Evolutionary conservation across 345 rosid species (phyloP), one percentile per base, ranked within the genome.

Genomic region (Citrus medica): DNA sequence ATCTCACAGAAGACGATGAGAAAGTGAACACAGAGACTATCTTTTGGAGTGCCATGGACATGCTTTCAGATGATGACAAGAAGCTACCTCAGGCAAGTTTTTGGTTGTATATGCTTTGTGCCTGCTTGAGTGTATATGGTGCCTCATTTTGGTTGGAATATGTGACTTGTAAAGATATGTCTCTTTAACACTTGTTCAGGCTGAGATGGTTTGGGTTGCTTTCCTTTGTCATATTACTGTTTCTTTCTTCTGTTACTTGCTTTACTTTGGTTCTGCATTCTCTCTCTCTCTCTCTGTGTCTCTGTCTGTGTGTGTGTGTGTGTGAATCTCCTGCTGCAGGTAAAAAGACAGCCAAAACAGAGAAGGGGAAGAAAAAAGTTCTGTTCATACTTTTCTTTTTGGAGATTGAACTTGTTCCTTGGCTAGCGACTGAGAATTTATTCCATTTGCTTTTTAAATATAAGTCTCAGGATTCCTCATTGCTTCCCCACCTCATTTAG

Each of bases 1-100:
- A 91, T 89, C 86, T 96, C 61, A 96, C 89, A 77, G 89, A 84
- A 30, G 99, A 96, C 69, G 92, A 92, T 70, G 99, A 96, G 89
- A 96, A 96, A 89, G 92, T 66, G 55, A 87, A 86, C 76, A 92
- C 82, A 70, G 99, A 96, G 85, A 88, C 86, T 32, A 92, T 94
- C 75, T 96, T 94, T 79, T 92, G 95, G 89, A 94, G 94, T 88
- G 99, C 99, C 78, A 94, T 96, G 86, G 98, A 90, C 88, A 92
- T 90, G 94, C 98, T 96, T 73, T 96, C 99, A 32, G 92, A 92
- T 74, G 99, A 96, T 82, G 99, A 96, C 85, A 96, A 92, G 85
- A 94, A 96, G 89, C 94, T 96, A 78, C 99, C 99, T 69, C 99
- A 96, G 99, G 99, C 85, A 91, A 90, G 93, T 83, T 79, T 25